Evolutionary conservation across 1,139 yeast species (phyloP).

Genomic region (Waltiozyma sp.): DNA sequence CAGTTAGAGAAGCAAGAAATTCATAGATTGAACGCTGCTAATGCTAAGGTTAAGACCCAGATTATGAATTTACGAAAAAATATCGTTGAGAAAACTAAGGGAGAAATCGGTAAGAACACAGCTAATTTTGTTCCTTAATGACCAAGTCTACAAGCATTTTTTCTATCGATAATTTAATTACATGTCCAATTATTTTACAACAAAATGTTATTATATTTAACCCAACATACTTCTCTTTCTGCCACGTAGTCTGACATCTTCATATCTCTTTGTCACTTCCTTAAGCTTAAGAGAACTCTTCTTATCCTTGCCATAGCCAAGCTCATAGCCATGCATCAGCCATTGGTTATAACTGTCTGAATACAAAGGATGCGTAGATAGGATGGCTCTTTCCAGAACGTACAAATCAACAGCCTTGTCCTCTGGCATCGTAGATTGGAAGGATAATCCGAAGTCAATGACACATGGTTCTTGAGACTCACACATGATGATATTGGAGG

Average conservation of each 20-base stretch:
- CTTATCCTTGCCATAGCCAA: slow-evolving; percentile 26
- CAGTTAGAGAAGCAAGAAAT: slow-evolving; percentile 69
- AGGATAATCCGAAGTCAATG: slow-evolving; percentile 83
- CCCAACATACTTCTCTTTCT: slow-evolving; percentile 94
- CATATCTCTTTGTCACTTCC: slow-evolving; percentile 56
- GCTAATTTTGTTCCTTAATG: no score
- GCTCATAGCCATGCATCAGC: slow-evolving; percentile 63
- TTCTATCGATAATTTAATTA: no score
- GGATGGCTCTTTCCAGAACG: slow-evolving; percentile 84
- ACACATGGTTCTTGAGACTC: slow-evolving; percentile 35
- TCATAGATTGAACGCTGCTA: slow-evolving; percentile 58
- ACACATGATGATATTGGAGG: slow-evolving; percentile 66
- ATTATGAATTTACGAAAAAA: slow-evolving; percentile 40
- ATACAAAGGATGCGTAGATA: slow-evolving; percentile 78
- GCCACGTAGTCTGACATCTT: slow-evolving; percentile 84
- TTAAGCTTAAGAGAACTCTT: slow-evolving; percentile 31
- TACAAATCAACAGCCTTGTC: slow-evolving; percentile 95
- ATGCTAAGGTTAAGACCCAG: slow-evolving; percentile 49
- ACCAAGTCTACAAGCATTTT: no score
- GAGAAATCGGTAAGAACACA: neutral
- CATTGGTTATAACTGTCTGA: slow-evolving; percentile 55
- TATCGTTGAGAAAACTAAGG: slow-evolving; percentile 27
- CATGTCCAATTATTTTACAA: no score
- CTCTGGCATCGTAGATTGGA: slow-evolving; percentile 69
- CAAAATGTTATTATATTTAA: slow-evolving; percentile 15